Base-by-base conservation (phyloP, 1,139 yeast species). In the Pichia sp. region DNA sequence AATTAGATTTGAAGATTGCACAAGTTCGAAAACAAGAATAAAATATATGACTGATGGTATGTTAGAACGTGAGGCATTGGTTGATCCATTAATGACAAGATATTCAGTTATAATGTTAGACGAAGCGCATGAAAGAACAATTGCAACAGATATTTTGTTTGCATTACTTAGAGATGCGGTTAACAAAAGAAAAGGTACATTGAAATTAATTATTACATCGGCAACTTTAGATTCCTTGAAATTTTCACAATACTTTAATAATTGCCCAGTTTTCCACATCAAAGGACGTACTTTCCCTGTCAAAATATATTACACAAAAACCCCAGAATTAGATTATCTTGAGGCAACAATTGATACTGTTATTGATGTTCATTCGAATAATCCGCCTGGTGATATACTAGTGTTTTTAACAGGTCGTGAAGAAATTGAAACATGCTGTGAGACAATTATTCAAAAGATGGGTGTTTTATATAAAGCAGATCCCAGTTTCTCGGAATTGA, bases 41-140 rank as follows among this genome's bases (percentile, higher is more conserved):
- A 90, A 90, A 68, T 92, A 92, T 70, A 88, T 92, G 97, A 92
- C 99, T 12, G 99, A 92, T 71, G 99, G 99, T 81, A 90, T 92
- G 97, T 75, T 92, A 47, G 73, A 92, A 58, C 78, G 97, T 62
- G 99, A 92, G 68, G 97, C 97, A 23, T 88, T 92, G 96, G 90
- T 84, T 52, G 98, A 92, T 66, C 97, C 90, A 56, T 77, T 82
- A 53, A 74, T 92, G 65, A 70, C 72, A 5, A 75, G 84, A 55
- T 92, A 92, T 67, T 84, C 95, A 20, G 90, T 96, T 60, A 87
- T 92, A 52, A 89, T 92, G 60, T 73, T 92, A 53, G 99, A 92
- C 76, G 99, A 92, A 71, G 98, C 98, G 45, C 98, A 92, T 66
- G 98, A 92, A 65, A 75, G 98, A 59, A 90, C 97, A 0, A 80